Base-by-base conservation (phyloP, 306 rosid genomes). In the Biancaea sappan region DNA sequence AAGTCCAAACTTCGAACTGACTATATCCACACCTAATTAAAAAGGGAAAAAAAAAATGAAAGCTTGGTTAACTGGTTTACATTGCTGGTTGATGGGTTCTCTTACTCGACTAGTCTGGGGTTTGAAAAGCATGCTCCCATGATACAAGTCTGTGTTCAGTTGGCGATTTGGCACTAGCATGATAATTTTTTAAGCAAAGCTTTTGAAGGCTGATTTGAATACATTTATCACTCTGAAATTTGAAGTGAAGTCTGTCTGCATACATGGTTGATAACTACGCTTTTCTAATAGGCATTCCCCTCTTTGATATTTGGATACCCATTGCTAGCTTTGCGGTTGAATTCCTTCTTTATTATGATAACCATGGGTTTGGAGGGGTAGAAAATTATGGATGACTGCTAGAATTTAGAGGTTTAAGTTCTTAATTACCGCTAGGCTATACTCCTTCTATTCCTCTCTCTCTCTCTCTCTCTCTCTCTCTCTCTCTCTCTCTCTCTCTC, bases 61-160 rank as follows among this genome's bases (percentile, higher is more conserved):
- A 16, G 21, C 28, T 50, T 51, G 16, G 38, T 47, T 61, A 13
- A 25, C 1, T 56, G 32, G 25, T 52, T 8, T 21, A 8, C 31
- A 51, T 6, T 21, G 57, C 7, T 71, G 13, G 44, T 74, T 74
- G 52, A 31, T 74, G 62, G 14, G 24, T 31, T 73, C 19, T 73
- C 26, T 34, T 26, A 21, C 46, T 43, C 31, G 69, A 46, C 44
- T 8, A 37, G 28, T 25, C 51, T 37, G 61, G 44, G 34, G 51
- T 34, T 34, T 34, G 37, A 34, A 34, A 34, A 34, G 37, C 37
- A 34, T 34, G 5, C 6, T 4, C 37, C 37, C 37, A 34, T 2
- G 37, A 5, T 34, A 34, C 6, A 8, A 34, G 3, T 34, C 37
- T 34, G 3, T 31, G 1, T 34, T 34, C 6, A 34, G 6, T 34